Conservation (phyloP, 352 stramenopile species). For the Globisporangium uncinulatum region DNA sequence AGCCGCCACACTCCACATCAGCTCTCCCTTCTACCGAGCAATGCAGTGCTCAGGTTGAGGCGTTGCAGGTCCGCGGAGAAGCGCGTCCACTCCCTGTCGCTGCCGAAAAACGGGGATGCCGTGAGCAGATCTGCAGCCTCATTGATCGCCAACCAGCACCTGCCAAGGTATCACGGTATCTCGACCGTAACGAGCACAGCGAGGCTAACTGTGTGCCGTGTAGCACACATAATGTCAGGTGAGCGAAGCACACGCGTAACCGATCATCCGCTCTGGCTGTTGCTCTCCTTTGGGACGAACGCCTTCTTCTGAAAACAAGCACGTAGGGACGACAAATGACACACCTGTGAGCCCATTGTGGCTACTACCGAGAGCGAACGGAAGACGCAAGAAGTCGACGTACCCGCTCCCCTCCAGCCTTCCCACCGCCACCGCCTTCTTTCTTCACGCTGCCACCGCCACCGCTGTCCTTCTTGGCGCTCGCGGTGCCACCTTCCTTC, state of each 20-base stretch:
- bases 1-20: neutral
- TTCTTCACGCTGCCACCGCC: conserved; percentile 3
- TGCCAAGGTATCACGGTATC: neutral
- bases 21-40: neutral
- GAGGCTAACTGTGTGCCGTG: neutral
- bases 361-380: neutral
- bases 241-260: neutral
- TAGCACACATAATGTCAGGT: neutral
- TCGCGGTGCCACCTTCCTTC: neutral
- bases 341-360: too few relatives aligned
- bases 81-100: neutral
- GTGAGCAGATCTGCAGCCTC: neutral
- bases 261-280: conserved; percentile 12
- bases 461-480: conserved; percentile 22
- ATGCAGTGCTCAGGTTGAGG: neutral
- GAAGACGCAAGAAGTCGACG: conserved; percentile 11
- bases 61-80: neutral
- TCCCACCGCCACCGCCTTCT: conserved; percentile 8
- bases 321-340: neutral
- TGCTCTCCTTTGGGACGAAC: conserved; percentile 51
- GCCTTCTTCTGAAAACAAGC: conserved; percentile 36
- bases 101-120: neutral
- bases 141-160: neutral
- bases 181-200: neutral
- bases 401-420: conserved; percentile 11